Conservation (phyloP, 2,329 filamentous ascomycete genomes). For the Paraphoma sp. region DNA sequence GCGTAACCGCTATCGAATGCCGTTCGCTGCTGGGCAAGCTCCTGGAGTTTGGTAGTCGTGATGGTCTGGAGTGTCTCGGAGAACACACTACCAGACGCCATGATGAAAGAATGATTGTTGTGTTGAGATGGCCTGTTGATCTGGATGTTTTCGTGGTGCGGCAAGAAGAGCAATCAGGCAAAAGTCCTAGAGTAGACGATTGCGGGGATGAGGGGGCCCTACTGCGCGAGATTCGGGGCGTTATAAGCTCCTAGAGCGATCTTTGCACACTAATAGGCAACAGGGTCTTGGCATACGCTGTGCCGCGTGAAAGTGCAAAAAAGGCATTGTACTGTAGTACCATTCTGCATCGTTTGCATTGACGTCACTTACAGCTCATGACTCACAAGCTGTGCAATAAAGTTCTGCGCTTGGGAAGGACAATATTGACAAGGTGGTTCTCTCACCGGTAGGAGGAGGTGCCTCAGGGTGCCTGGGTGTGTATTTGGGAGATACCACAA, state of each 20-base stretch:
- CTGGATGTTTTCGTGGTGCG: not conserved
- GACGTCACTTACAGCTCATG: not conserved
- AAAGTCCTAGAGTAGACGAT: too few relatives aligned
- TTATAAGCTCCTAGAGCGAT: not conserved
- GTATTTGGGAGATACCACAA: too few relatives aligned
- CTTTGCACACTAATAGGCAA: not conserved
- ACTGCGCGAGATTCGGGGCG: not conserved
- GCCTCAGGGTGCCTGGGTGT: too few relatives aligned
- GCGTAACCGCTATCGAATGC: slow-evolving; percentile 40
- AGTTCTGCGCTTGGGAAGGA: too few relatives aligned
- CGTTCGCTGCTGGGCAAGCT: slow-evolving; percentile 44
- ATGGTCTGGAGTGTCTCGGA: slow-evolving; percentile 45
- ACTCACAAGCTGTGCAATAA: not conserved
- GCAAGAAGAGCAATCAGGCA: not conserved
- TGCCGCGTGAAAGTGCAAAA: not conserved
- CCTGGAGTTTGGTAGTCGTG: slow-evolving; percentile 45
- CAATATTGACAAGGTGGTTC: too few relatives aligned
- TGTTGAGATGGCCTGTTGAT: not conserved
- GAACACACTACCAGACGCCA: slow-evolving; percentile 37
- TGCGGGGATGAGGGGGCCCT: not conserved
- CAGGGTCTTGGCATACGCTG: not conserved
- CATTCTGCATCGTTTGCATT: not conserved
- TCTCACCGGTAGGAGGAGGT: too few relatives aligned
- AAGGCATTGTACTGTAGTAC: not conserved
- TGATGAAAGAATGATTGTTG: not conserved